These are phyloP conservation scores for Fusarium sp. DNA, from an alignment of 2,329 filamentous ascomycete species.

Conservation along the genomic window DNA sequence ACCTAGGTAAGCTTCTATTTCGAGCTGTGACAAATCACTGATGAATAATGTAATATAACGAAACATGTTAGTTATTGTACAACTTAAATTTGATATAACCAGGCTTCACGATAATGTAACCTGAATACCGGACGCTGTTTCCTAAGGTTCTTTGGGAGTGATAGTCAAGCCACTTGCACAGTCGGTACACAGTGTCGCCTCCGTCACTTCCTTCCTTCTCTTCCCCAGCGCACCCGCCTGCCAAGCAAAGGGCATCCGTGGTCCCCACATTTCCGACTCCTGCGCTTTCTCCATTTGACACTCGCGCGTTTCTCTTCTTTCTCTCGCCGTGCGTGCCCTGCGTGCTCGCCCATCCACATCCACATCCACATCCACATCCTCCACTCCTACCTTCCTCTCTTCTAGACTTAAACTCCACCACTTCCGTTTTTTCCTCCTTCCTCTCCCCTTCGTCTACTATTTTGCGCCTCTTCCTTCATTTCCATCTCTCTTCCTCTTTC, in stretches of 20 bases:
- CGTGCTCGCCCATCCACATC: neutral
- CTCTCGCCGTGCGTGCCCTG: neutral
- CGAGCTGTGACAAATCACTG: neutral
- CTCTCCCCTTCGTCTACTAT: constrained; percentile 47
- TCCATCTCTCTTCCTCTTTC: constrained; percentile 47
- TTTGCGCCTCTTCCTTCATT: constrained; percentile 49
- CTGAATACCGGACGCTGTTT: neutral
- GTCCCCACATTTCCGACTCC: constrained; percentile 27
- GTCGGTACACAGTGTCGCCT: constrained; percentile 32
- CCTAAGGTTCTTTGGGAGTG: neutral
- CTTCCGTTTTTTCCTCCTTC: constrained; percentile 51
- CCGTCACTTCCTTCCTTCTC: constrained; percentile 40
- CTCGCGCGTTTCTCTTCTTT: constrained; percentile 28
- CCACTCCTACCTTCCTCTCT: constrained; percentile 49
- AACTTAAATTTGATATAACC: neutral
- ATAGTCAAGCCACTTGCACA: constrained; percentile 18
- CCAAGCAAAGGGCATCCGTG: constrained; percentile 36
- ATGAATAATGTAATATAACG: neutral
- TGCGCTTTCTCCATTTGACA: constrained; percentile 36
- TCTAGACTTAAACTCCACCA: constrained; percentile 50
- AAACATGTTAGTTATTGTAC: neutral
- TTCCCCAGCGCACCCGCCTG: constrained; percentile 45
- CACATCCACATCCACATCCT: constrained; percentile 10
- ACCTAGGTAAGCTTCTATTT: neutral
- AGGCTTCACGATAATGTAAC: neutral